phyloP scores from a whole-genome alignment of 2,329 filamentous ascomycete genomes.

The Pseudopithomyces maydicus region DNA sequence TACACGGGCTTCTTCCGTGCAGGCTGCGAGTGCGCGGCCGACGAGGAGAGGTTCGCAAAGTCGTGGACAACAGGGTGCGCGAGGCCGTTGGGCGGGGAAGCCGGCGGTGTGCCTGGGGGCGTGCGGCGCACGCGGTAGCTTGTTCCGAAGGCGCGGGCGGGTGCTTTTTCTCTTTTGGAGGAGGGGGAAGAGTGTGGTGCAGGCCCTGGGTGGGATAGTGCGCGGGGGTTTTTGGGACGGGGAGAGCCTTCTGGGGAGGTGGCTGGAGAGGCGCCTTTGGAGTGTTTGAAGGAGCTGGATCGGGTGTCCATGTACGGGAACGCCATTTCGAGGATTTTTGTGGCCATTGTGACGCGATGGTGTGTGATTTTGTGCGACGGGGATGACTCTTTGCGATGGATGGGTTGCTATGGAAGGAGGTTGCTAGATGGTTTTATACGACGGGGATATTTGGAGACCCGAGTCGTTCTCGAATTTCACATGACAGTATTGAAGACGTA shows the following conservation, averaged over 20 bases:
- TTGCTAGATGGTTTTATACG: too few relatives aligned
- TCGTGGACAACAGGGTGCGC: neutral
- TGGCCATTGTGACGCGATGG: neutral
- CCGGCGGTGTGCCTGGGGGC: neutral
- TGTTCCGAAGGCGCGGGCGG: conserved; percentile 2
- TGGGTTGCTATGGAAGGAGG: too few relatives aligned
- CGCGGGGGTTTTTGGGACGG: neutral
- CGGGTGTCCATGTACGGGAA: neutral
- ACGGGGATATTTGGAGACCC: too few relatives aligned
- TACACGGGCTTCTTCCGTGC: neutral
- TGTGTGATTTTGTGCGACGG: too few relatives aligned
- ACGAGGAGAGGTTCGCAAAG: neutral
- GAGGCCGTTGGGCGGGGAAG: neutral
- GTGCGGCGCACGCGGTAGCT: conserved; percentile 3
- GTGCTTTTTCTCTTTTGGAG: neutral
- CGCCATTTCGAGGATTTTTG: neutral
- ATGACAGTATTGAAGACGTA: too few relatives aligned
- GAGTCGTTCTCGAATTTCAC: too few relatives aligned
- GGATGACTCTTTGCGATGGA: too few relatives aligned
- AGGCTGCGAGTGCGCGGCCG: conserved; percentile 4
- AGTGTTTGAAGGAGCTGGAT: neutral
- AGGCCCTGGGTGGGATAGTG: conserved; percentile 1
- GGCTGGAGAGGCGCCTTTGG: neutral
- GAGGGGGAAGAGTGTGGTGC: neutral
- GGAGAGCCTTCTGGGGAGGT: neutral